Evolutionary conservation across 2,329 filamentous ascomycete genomes (phyloP).

Genomic region (Neofusicoccum laricinum): DNA sequence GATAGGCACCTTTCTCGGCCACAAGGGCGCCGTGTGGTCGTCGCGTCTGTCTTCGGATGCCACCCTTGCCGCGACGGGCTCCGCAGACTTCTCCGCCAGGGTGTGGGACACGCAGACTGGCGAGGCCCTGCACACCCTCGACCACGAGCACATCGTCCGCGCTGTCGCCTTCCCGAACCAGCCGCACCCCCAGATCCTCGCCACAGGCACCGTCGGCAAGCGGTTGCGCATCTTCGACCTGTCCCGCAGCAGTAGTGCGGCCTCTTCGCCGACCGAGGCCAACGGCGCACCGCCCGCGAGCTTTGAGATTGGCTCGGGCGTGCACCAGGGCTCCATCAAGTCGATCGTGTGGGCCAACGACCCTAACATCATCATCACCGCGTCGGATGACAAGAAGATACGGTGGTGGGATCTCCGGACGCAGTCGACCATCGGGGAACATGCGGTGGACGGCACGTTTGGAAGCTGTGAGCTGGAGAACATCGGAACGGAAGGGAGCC

Average conservation of each 20-base stretch:
- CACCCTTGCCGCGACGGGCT: slow-evolving; percentile 83
- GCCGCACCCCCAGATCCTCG: slow-evolving; percentile 73
- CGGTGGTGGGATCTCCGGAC: slow-evolving; percentile 91
- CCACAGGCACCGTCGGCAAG: slow-evolving; percentile 94
- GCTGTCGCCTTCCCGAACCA: slow-evolving; percentile 80
- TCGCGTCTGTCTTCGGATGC: slow-evolving; percentile 86
- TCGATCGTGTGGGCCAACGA: slow-evolving; percentile 92
- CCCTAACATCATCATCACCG: slow-evolving; percentile 84
- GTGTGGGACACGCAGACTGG: slow-evolving; percentile 97
- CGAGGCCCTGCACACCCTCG: slow-evolving; percentile 79
- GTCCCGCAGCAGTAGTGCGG: slow-evolving; percentile 50
- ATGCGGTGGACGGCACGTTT: slow-evolving; percentile 78
- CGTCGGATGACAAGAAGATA: slow-evolving; percentile 83
- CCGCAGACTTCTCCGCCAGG: slow-evolving; percentile 93
- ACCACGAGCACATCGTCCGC: slow-evolving; percentile 93
- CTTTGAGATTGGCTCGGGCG: slow-evolving; percentile 83
- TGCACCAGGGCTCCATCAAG: slow-evolving; percentile 87
- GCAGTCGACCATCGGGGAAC: slow-evolving; percentile 70
- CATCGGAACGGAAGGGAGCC: slow-evolving; percentile 62
- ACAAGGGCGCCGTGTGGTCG: slow-evolving; percentile 98
- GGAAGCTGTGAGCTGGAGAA: slow-evolving; percentile 83
- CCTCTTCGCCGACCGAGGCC: slow-evolving; percentile 23
- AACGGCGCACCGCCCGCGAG: slow-evolving; percentile 54
- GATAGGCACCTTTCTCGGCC: slow-evolving; percentile 97
- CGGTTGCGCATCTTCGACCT: slow-evolving; percentile 93